Conservation (phyloP, 495 filamentous ascomycete genomes). For the Umbilicaria muhlenbergii region DNA sequence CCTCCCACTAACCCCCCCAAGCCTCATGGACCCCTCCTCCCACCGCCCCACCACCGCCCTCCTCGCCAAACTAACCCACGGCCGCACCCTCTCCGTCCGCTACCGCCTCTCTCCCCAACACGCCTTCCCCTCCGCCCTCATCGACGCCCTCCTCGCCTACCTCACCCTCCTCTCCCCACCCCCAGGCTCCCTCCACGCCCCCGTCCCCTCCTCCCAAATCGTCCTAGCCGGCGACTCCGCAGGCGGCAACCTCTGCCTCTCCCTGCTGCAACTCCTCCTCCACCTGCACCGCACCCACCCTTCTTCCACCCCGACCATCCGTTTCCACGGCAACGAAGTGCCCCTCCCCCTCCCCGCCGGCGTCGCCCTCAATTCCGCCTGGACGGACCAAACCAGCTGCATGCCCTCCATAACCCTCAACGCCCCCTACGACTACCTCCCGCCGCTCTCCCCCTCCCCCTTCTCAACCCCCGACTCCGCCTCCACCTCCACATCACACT, state of each 20-base stretch:
- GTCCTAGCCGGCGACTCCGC: constrained; percentile 78
- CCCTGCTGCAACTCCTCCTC: constrained; percentile 58
- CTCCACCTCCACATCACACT: constrained; percentile 17
- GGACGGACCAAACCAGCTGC: constrained; percentile 62
- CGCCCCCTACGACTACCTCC: constrained; percentile 57
- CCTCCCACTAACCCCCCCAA: constrained; percentile 10
- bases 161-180: constrained; percentile 72
- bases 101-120: constrained; percentile 79
- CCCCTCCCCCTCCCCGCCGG: constrained; percentile 55
- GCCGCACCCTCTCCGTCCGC: constrained; percentile 59
- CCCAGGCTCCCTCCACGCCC: constrained; percentile 49
- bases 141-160: constrained; percentile 75
- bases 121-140: constrained; percentile 66
- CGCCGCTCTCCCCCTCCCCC: constrained; percentile 17
- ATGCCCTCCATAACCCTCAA: constrained; percentile 54
- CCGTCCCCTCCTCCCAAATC: constrained; percentile 55
- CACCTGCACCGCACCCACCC: constrained; percentile 40
- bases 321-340: constrained; percentile 49
- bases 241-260: constrained; percentile 60
- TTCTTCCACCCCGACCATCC: constrained; percentile 23
- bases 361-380: constrained; percentile 48
- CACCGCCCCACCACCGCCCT: constrained; percentile 35
- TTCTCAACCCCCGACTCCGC: too few relatives aligned
- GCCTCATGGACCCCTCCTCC: constrained; percentile 59
- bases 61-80: constrained; percentile 33